These are phyloP conservation scores for Claviceps quebecensis DNA, from an alignment of 2,329 filamentous ascomycete species.

Conservation along the genomic window DNA sequence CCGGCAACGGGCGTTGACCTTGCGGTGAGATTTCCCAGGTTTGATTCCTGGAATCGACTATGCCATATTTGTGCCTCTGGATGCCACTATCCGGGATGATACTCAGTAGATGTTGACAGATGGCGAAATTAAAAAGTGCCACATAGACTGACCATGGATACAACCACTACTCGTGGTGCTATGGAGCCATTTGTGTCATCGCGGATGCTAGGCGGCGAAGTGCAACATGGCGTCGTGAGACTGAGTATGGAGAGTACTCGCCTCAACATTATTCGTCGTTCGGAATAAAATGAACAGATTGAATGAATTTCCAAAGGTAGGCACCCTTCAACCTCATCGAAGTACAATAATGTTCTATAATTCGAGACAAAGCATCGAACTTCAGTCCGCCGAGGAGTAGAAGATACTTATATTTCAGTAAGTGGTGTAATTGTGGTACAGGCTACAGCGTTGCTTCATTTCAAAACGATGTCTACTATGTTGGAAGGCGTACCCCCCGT, in stretches of 20 bases:
- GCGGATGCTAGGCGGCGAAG: background rate
- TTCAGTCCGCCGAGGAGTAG: too few species aligned
- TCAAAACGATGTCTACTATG: background rate
- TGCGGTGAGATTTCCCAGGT: conserved; percentile 40
- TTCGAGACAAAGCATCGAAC: too few species aligned
- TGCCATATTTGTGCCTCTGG: conserved; percentile 52
- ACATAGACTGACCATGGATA: conserved; percentile 40
- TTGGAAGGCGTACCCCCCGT: too few species aligned
- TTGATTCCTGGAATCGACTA: conserved; percentile 28
- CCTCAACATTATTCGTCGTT: background rate
- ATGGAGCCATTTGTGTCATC: background rate
- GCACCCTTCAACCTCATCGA: background rate
- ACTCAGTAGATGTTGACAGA: background rate
- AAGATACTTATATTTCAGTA: too few species aligned
- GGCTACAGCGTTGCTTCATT: too few species aligned
- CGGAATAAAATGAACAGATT: background rate
- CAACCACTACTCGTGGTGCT: conserved; percentile 22
- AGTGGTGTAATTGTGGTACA: too few species aligned
- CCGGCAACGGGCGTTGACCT: conserved; percentile 45
- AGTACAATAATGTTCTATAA: too few species aligned
- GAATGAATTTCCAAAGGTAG: background rate
- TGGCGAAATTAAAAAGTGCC: conserved; percentile 4
- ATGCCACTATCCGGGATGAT: conserved; percentile 32
- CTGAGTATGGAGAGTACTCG: conserved; percentile 1
- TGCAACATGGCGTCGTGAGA: background rate